Base-by-base conservation (phyloP, 1,284 basidiomycete species). In the Microbotryum violaceum region DNA sequence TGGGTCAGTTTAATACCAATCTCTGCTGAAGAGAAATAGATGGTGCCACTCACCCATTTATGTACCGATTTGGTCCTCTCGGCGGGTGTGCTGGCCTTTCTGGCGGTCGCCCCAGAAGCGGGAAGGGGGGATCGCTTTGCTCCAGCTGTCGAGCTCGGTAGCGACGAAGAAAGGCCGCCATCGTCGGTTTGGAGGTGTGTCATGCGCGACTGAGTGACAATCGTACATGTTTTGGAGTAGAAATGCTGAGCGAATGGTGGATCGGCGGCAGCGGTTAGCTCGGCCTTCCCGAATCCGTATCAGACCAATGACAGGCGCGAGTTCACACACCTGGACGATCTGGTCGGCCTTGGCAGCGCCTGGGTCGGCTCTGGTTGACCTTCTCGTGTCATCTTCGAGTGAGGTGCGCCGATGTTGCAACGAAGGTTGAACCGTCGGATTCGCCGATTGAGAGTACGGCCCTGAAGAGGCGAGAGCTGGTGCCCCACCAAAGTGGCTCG, bases 181-280 rank as follows among this genome's bases (percentile, higher is more conserved):
- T 23, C 16, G 52, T 33, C 27, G 48, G 47, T 58, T 33, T 61
- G 47, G 49, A 64, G 44, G 51, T 72, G 70, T 1, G 70, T 68
- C 7, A 74, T 58, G 5, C 75, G 69, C 2, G 71, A 64, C 54
- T 75, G 71, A 6, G 71, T 67, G 29, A 77, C 56, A 51, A 77
- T 65, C 31, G 74, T 71, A 44, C 70, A 67, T 1, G 75, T 73
- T 66, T 76, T 76, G 53, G 70, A 57, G 66, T 73, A 76, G 60
- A 77, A 75, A 62, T 76, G 75, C 65, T 74, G 70, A 33, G 62
- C 55, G 57, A 70, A 16, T 10, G 27, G 29, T n/a, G 29, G 33
- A 45, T 10, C 23, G 31, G 44, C 6, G 47, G 29, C 23, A n/a
- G 14, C 21, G n/a, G 47, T 6, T 20, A 54, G 8, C 18, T 50